Conservation (phyloP, 179 eudicot species). For the Actinidia arguta region DNA sequence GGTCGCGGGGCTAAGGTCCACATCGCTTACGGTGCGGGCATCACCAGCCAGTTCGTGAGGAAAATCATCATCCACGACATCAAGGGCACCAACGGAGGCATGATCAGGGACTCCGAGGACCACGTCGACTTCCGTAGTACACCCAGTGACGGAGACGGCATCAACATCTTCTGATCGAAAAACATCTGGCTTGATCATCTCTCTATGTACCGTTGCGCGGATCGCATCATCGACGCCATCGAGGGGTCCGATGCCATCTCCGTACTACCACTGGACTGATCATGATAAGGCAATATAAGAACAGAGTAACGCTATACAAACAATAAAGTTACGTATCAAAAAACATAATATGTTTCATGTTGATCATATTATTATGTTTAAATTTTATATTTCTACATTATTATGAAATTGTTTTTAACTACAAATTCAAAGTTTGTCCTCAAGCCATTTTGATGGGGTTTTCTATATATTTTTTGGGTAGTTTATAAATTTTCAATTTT, state of each 20-base stretch:
- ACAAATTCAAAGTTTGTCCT: too few relatives aligned
- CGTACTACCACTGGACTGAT: slow-evolving; percentile 69
- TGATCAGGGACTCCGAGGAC: slow-evolving; percentile 49
- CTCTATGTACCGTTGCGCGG: slow-evolving; percentile 60
- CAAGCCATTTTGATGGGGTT: too few relatives aligned
- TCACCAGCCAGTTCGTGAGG: slow-evolving; percentile 59
- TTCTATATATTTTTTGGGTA: too few relatives aligned
- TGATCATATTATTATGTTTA: too few relatives aligned
- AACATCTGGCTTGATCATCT: slow-evolving; percentile 88
- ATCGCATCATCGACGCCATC: slow-evolving; percentile 76
- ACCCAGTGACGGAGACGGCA: slow-evolving; percentile 75
- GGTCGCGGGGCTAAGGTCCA: slow-evolving; percentile 71
- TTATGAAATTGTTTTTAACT: too few relatives aligned
- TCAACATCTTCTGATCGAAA: slow-evolving; percentile 52
- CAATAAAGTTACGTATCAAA: too few relatives aligned
- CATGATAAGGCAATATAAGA: slow-evolving; percentile 63
- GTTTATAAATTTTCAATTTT: too few relatives aligned
- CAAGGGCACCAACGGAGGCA: slow-evolving; percentile 42
- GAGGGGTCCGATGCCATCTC: slow-evolving; percentile 70
- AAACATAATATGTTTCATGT: too few relatives aligned
- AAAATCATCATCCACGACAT: slow-evolving; percentile 79
- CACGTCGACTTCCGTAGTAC: slow-evolving; percentile 72
- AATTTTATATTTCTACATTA: too few relatives aligned
- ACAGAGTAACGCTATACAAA: too few relatives aligned
- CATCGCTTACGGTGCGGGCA: slow-evolving; percentile 74